A percentile compares a stretch with the other conserved stretches of the same genome.
These are phyloP conservation scores for Lolium multiflorum DNA, from an alignment of 176 grass and related monocot genomes.

Conservation along the genomic window DNA sequence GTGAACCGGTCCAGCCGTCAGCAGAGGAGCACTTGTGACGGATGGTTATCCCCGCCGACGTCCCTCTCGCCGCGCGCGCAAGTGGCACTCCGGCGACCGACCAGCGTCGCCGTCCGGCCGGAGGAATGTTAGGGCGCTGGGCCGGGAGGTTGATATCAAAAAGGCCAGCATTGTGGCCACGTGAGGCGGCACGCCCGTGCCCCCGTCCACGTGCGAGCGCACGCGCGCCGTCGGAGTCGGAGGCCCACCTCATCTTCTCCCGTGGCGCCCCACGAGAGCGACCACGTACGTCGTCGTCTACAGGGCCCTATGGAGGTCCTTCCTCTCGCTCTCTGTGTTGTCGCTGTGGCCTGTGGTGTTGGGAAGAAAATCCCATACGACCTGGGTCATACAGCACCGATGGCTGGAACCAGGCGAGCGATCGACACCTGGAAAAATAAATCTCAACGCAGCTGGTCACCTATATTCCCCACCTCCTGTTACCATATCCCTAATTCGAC, in stretches of 20 bases:
- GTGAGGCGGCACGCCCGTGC: background rate
- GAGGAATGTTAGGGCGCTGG: background rate
- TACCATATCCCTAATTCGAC: no score
- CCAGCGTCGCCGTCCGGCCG: background rate
- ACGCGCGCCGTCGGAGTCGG: conserved; percentile 18
- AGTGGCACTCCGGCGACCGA: background rate
- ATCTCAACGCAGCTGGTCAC: no score
- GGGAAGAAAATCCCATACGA: background rate
- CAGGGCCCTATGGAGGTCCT: background rate
- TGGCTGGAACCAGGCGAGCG: no score
- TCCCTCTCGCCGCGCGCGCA: conserved; percentile 3
- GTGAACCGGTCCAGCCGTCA: background rate
- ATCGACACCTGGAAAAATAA: no score
- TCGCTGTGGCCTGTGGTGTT: background rate
- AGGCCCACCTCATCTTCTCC: background rate
- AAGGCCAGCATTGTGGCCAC: conserved; percentile 20
- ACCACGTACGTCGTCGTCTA: conserved; percentile 30
- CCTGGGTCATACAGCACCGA: no score
- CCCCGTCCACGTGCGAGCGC: conserved; percentile 22
- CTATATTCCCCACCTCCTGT: no score
- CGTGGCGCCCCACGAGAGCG: background rate
- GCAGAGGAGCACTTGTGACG: background rate
- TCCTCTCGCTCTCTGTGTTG: background rate
- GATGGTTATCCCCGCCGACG: background rate
- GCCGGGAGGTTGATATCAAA: background rate